A percentile compares a stretch with the other conserved stretches of the same genome.
Conservation (phyloP, 169 alveolate genomes). For the Theileria sp. region DNA sequence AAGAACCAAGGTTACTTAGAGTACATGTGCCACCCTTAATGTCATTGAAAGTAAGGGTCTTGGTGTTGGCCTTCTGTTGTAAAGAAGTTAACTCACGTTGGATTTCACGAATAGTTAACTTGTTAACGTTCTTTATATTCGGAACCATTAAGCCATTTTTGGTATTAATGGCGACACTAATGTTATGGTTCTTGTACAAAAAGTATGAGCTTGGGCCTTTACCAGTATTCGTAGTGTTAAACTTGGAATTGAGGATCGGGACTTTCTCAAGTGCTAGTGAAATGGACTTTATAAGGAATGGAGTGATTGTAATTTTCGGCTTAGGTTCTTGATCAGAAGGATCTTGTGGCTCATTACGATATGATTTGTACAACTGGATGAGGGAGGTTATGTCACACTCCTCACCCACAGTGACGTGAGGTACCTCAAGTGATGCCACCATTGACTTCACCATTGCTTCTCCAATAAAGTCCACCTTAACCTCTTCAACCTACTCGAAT, state of each 20-base stretch:
- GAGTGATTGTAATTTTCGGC: slow-evolving; percentile 83
- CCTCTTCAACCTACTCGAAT: slow-evolving; percentile 10
- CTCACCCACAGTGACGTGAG: slow-evolving; percentile 78
- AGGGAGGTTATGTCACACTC: slow-evolving; percentile 69
- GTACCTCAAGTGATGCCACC: slow-evolving; percentile 81
- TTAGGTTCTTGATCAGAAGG: slow-evolving; percentile 39
- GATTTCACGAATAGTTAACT: slow-evolving; percentile 82
- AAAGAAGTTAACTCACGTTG: slow-evolving; percentile 82
- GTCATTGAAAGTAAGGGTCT: slow-evolving; percentile 80
- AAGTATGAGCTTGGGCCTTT: slow-evolving; percentile 60
- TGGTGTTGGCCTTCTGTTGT: slow-evolving; percentile 79
- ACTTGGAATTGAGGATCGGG: slow-evolving; percentile 87
- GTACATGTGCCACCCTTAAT: slow-evolving; percentile 89
- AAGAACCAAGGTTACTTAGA: slow-evolving; percentile 90
- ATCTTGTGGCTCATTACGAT: neutral
- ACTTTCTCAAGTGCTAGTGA: slow-evolving; percentile 82
- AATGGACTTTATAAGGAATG: slow-evolving; percentile 87
- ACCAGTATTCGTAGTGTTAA: slow-evolving; percentile 45
- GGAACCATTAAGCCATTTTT: slow-evolving; percentile 92
- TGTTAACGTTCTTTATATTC: slow-evolving; percentile 86
- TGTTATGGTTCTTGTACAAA: slow-evolving; percentile 83
- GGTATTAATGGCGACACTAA: slow-evolving; percentile 90
- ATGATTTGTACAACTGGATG: slow-evolving; percentile 7
- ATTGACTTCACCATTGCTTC: slow-evolving; percentile 79
- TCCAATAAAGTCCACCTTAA: slow-evolving; percentile 53